These are phyloP conservation scores for Tephrocybe sp. DNA, from an alignment of 768 basidiomycete genomes.

Conservation along the genomic window DNA sequence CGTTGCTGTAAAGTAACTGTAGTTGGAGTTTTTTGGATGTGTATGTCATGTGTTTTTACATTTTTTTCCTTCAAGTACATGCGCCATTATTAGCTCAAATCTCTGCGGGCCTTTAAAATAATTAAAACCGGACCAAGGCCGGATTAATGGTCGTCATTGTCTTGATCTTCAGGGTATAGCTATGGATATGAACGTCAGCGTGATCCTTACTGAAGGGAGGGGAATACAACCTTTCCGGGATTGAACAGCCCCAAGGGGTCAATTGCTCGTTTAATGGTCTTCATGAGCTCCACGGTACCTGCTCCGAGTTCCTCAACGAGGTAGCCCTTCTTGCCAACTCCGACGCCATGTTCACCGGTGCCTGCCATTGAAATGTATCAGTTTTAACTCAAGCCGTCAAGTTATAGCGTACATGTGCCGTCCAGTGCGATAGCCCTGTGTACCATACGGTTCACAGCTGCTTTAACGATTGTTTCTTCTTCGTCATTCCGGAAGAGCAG, in stretches of 20 bases:
- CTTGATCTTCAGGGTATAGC: conserved; percentile 19
- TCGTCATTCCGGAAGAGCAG: conserved; percentile 58
- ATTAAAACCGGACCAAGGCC: not conserved
- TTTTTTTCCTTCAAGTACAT: not conserved
- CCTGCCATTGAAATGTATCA: conserved; percentile 31
- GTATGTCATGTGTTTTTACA: conserved; percentile 5
- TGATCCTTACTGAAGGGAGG: not conserved
- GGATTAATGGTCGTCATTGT: not conserved
- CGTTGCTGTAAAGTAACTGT: conserved; percentile 23
- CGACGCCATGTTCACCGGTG: conserved; percentile 86
- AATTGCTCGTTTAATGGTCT: conserved; percentile 68
- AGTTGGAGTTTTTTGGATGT: conserved; percentile 8
- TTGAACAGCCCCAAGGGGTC: conserved; percentile 80
- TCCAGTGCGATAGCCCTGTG: conserved; percentile 66
- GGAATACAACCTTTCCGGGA: conserved; percentile 65
- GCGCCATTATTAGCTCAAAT: not conserved
- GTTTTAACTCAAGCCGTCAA: not conserved
- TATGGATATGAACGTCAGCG: conserved; percentile 6
- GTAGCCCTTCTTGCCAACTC: conserved; percentile 80
- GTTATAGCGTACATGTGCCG: conserved; percentile 56
- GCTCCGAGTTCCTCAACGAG: conserved; percentile 79
- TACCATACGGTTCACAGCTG: conserved; percentile 60
- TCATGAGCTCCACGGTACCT: conserved; percentile 84
- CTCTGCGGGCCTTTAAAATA: not conserved
- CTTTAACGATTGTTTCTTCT: conserved; percentile 39